Evolutionary conservation across 2,329 filamentous ascomycete genomes (phyloP), one percentile per base, ranked within the genome.

Genomic region (Colletotrichum shisoi): DNA sequence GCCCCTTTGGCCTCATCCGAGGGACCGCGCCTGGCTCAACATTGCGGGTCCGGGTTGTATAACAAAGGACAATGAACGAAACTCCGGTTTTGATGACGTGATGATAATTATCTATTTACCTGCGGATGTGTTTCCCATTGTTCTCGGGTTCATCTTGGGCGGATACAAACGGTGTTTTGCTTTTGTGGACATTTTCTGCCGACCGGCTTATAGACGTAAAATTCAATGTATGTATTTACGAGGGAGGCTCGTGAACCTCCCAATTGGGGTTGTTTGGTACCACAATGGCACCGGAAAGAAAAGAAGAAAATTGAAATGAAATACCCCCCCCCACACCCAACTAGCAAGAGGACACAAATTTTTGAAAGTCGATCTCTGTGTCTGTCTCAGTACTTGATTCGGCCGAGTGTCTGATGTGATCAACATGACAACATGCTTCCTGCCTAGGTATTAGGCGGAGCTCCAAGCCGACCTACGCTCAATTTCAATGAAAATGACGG

Each of bases 61-160:
- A 42, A 57, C 51, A 62, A 62, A 57, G 12, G 49, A 27, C 61
- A 65, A 57, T 12, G 27, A 62, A 57, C 46, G 51, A 67, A 44
- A 62, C 57, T 37, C n/a, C 44, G 37, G 42, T 53, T 67, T 67
- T 34, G 37, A 68, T 67, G 66, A 68, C 37, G 48, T 68, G 66
- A 68, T 58, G 66, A 68, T 57, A 42, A 68, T 34, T 62, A 67
- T 68, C 62, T 68, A 53, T 66, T 52, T 68, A 65, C 57, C 66
- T 42, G 60, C 27, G 56, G 51, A 46, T 57, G 21, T 13, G 46
- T 39, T 57, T 34, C 42, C 57, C 37, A 13, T 34, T n/a, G 39
- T 12, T 57, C 15, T 34, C 37, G 51, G 56, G 21, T 53, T n/a
- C 61, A 44, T 49, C 24, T 42, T 39, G 40, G 62, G 57, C 49